A percentile compares a stretch with the other conserved stretches of the same genome.
These are phyloP conservation scores for Komagataea norvegica DNA, from an alignment of 1,139 yeast species.

Conservation along the genomic window DNA sequence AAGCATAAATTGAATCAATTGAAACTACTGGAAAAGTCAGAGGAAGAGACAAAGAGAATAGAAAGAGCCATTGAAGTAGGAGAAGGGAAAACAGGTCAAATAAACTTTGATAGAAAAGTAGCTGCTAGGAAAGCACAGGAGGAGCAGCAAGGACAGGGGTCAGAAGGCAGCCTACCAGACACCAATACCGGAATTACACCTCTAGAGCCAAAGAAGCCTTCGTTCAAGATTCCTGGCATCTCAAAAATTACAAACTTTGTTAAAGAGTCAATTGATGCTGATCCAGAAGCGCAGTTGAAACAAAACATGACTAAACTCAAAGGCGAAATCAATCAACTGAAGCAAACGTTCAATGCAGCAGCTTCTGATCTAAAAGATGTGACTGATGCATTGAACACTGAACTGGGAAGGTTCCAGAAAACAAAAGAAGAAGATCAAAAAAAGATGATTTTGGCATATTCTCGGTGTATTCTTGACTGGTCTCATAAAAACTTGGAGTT, in stretches of 20 bases:
- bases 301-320: conserved; percentile 49
- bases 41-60: conserved; percentile 28
- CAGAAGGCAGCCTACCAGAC: too few relatives aligned
- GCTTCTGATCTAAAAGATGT: conserved; percentile 51
- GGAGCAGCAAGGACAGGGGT: conserved; percentile 39
- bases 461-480: conserved; percentile 60
- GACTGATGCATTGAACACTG: conserved; percentile 44
- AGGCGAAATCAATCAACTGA: conserved; percentile 48
- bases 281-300: conserved; percentile 62
- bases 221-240: conserved; percentile 43
- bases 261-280: conserved; percentile 64
- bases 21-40: conserved; percentile 43
- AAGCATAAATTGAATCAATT: conserved; percentile 41
- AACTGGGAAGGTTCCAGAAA: conserved; percentile 30
- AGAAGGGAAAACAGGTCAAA: conserved; percentile 27
- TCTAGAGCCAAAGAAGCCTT: conserved; percentile 28
- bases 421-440: conserved; percentile 40
- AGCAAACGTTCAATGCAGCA: conserved; percentile 56
- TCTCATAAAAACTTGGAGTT: conserved; percentile 64
- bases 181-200: conserved; percentile 11
- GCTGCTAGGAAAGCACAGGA: conserved; percentile 19
- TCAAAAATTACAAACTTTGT: conserved; percentile 57
- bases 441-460: conserved; percentile 47
- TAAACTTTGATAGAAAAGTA: conserved; percentile 25
- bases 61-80: conserved; percentile 31